These are phyloP conservation scores for Noccaea caerulescens DNA, from an alignment of 345 rosid genomes.

Conservation along the genomic window DNA sequence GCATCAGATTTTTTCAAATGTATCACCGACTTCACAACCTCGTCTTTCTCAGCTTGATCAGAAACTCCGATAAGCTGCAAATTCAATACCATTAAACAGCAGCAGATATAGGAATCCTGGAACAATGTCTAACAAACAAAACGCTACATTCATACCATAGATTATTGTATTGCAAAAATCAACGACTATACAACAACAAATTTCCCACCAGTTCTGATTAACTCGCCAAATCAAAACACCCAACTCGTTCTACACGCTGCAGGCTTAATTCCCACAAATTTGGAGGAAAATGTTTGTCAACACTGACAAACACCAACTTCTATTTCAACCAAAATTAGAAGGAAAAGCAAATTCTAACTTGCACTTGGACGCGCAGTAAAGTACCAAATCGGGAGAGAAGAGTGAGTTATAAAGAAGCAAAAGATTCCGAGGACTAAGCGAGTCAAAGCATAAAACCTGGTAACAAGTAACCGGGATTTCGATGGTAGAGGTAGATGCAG, in stretches of 20 bases:
- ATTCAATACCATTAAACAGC: conserved; percentile 20
- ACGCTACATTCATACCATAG: background rate
- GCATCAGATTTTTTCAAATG: conserved; percentile 71
- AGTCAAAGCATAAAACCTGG: conserved; percentile 53
- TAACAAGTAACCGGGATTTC: conserved; percentile 80
- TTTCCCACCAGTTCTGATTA: background rate
- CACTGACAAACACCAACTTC: background rate
- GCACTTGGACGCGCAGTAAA: background rate
- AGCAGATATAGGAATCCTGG: background rate
- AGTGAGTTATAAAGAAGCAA: too few relatives aligned
- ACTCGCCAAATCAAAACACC: conserved; percentile 9
- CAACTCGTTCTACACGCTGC: background rate
- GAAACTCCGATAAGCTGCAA: conserved; percentile 78
- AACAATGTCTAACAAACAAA: conserved; percentile 21
- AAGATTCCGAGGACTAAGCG: background rate
- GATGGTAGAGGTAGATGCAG: conserved; percentile 44
- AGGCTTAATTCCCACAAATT: background rate
- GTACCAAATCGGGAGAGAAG: conserved; percentile 1
- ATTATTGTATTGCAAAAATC: conserved; percentile 1
- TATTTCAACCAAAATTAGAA: conserved; percentile 11
- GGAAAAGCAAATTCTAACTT: background rate
- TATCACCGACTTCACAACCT: conserved; percentile 81
- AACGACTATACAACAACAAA: background rate
- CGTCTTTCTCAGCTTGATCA: conserved; percentile 88
- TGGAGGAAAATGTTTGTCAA: background rate